Percentiles rank a stretch among this genome's conserved stretches.
Conservation (phyloP, 2,329 filamentous ascomycete genomes). For the Aspergillus pseudoterreus region DNA sequence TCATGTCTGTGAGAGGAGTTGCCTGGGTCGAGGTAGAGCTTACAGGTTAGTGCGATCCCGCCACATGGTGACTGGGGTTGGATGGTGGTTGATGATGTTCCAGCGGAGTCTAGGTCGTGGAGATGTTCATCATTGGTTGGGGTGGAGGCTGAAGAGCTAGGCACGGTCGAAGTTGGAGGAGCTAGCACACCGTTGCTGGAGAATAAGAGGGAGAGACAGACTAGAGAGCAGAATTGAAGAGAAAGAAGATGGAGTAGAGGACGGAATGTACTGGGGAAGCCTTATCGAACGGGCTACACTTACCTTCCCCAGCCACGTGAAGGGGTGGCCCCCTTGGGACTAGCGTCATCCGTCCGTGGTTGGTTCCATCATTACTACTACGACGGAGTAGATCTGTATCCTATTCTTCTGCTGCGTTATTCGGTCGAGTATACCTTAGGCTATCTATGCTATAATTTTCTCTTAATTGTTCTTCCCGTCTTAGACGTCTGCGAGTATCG, state of each 20-base stretch:
- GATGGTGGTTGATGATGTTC: conserved; percentile 12
- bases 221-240: background rate
- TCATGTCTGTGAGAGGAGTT: background rate
- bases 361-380: background rate
- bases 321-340: background rate
- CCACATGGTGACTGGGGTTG: conserved; percentile 70
- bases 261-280: background rate
- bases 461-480: too few species aligned
- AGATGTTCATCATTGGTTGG: conserved; percentile 14
- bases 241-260: background rate
- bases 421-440: background rate
- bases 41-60: conserved; percentile 99
- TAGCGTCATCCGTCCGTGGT: background rate
- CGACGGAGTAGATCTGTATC: background rate
- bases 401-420: background rate
- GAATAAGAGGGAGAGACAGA: background rate
- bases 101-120: conserved; percentile 13
- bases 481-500: too few species aligned
- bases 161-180: too few species aligned
- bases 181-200: conserved; percentile 1
- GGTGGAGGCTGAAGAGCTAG: background rate
- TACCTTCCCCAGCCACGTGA: background rate
- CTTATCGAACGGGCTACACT: background rate
- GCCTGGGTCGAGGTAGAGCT: conserved; percentile 25
- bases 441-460: too few species aligned